phyloP scores from a whole-genome alignment of 2,329 filamentous ascomycete species.

The Nemania sp. region DNA sequence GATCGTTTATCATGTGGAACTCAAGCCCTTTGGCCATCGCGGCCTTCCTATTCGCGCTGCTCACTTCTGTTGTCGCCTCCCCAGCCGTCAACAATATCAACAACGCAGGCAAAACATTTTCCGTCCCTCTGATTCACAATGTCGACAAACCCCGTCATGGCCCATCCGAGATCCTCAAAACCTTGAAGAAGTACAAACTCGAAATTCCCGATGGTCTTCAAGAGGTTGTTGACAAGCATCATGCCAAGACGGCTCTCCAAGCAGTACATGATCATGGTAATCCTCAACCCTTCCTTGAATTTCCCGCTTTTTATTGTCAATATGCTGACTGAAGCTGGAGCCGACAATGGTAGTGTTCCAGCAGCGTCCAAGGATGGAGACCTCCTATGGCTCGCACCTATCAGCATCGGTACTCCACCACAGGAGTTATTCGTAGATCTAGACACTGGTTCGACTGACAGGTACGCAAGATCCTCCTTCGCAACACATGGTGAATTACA shows the following conservation, averaged over 20 bases:
- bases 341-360: constrained; percentile 25
- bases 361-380: constrained; percentile 53
- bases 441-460: constrained; percentile 67
- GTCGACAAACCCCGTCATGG: constrained; percentile 44
- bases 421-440: constrained; percentile 62
- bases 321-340: constrained; percentile 37
- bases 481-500: background rate
- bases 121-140: constrained; percentile 46
- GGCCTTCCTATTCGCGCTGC: constrained; percentile 41
- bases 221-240: constrained; percentile 45
- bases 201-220: constrained; percentile 48
- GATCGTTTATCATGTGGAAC: constrained; percentile 39
- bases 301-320: background rate
- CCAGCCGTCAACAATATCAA: constrained; percentile 22
- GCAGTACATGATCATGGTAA: constrained; percentile 36
- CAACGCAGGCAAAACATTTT: constrained; percentile 43
- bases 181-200: constrained; percentile 52
- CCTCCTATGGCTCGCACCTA: constrained; percentile 58
- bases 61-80: constrained; percentile 36
- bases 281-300: background rate
- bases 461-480: constrained; percentile 64
- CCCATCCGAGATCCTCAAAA: constrained; percentile 49
- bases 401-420: constrained; percentile 61
- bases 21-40: constrained; percentile 38
- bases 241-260: constrained; percentile 39